phyloP scores from a whole-genome alignment of 371 early-diverging fungal species.

The Mortierella sp. region DNA sequence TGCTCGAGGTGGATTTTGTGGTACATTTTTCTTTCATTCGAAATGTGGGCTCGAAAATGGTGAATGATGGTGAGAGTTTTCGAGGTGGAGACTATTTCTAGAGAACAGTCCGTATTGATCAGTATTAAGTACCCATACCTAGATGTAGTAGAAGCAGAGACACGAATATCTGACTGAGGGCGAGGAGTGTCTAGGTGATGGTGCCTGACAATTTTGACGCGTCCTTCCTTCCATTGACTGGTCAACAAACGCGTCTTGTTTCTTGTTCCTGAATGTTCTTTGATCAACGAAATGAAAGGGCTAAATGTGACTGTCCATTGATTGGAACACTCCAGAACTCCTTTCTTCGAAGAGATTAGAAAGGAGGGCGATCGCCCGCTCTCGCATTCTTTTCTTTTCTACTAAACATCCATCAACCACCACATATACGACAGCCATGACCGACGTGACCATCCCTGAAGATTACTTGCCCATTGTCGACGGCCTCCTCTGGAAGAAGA shows the following conservation, averaged over 20 bases:
- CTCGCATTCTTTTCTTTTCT: background rate
- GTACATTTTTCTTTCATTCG: no score
- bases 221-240: background rate
- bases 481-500: slow-evolving; percentile 57
- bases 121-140: no score
- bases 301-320: background rate
- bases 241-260: background rate
- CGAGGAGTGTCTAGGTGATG: no score
- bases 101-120: no score
- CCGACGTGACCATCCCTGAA: slow-evolving; percentile 54
- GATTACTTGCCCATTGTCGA: slow-evolving; percentile 55
- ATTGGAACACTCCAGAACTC: slow-evolving; percentile 6
- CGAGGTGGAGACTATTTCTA: no score
- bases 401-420: background rate
- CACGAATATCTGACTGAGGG: no score
- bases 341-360: background rate
- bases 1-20: no score
- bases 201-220: no score
- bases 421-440: slow-evolving; percentile 29
- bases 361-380: background rate
- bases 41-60: no score
- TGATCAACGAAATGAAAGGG: no score
- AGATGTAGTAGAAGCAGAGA: no score
- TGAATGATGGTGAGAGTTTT: no score
- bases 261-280: background rate